Evolutionary conservation across 225 moss, liverwort and hornwort species (phyloP), one percentile per base, ranked within the genome.

Genomic region (Ulota crispa): DNA sequence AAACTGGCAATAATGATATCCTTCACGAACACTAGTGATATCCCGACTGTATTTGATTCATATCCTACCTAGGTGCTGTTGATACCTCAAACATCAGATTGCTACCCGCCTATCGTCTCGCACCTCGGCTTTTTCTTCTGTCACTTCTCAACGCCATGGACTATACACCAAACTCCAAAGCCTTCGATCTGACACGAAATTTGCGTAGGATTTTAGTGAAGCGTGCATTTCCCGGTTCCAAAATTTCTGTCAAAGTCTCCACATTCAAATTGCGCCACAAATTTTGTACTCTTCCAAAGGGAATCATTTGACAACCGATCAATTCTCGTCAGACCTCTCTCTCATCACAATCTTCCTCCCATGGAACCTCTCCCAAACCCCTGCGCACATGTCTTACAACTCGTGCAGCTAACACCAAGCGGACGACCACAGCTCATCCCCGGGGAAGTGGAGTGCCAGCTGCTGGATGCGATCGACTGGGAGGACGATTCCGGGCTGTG

Each of bases 381-480:
- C 18, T 84, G 89, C 75, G 67, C 81, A 26, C 67, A 63, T 42
- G 77, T 88, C 79, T 70, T 92, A 85, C 85, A 79, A 57, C 64
- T 75, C 11, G 87, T 90, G 62, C 83, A 88, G 79, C 81, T 92
- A 75, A 99, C 94, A 34, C 85, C 91, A 21, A 95, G 77, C 14
- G 98, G 94, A 56, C 77, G 92, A 78, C 92, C 95, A 11, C 83
- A 82, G 50, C 61, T 94, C 32, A 80, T 87, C 47, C 83, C 73
- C 0, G 90, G 83, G 27, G 98, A 99, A 83, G 87, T 95, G 65
- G 95, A 99, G 81, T 94, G 95, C 68, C 95, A 89, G 83, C 84
- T 99, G 61, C 73, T 94, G 74, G 94, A 94, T 36, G 85, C 64
- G 57, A 89, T 91, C 32, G 98, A 99, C 66, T 78, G 95, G 83